Conservation (phyloP, 1,139 yeast genomes). For the Diutina siamensis region DNA sequence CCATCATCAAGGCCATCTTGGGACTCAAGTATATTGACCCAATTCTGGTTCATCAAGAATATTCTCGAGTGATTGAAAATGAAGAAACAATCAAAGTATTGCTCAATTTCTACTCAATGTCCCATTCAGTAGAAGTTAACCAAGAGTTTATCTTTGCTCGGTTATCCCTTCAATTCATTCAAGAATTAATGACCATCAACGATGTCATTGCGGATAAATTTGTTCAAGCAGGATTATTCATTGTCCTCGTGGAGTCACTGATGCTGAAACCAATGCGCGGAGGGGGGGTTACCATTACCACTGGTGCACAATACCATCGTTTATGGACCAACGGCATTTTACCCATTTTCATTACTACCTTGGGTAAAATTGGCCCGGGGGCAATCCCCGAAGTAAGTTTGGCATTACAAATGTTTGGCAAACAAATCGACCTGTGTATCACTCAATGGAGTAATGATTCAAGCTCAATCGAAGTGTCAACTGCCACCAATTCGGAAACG, state of each 20-base stretch:
- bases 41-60: constrained; percentile 33
- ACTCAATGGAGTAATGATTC: constrained; percentile 61
- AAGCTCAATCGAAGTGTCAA: constrained; percentile 41
- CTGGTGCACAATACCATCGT: constrained; percentile 46
- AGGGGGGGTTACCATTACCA: constrained; percentile 45
- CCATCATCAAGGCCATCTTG: constrained; percentile 14
- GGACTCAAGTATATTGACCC: constrained; percentile 36
- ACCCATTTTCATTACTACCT: constrained; percentile 49
- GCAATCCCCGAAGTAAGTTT: constrained; percentile 54
- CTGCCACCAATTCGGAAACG: constrained; percentile 66
- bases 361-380: constrained; percentile 46
- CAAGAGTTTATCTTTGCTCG: constrained; percentile 67
- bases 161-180: constrained; percentile 53
- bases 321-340: constrained; percentile 78
- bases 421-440: constrained; percentile 54
- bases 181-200: constrained; percentile 49
- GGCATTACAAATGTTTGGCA: constrained; percentile 51
- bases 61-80: constrained; percentile 28
- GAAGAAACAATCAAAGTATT: constrained; percentile 54
- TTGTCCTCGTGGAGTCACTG: constrained; percentile 64
- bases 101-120: constrained; percentile 54
- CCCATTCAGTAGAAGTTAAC: constrained; percentile 49
- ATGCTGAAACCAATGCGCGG: constrained; percentile 54
- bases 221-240: constrained; percentile 53
- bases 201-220: constrained; percentile 57